Base-by-base conservation (phyloP, 73 alveolate species). In the Symbiodinium pilosum region DNA sequence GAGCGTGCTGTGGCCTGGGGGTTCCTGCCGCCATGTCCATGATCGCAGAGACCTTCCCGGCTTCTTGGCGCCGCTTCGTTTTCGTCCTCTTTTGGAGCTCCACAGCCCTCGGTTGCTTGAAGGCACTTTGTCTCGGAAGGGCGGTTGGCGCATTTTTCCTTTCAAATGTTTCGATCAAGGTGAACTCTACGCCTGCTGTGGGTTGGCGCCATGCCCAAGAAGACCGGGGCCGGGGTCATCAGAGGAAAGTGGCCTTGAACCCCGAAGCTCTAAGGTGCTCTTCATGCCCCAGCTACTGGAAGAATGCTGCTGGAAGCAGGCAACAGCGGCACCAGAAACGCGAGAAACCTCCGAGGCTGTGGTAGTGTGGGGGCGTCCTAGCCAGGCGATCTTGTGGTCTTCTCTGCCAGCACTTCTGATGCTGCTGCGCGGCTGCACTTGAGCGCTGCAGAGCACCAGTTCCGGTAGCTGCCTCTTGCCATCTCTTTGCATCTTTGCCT, bases 91-190 rank as follows among this genome's bases (percentile, higher is more conserved):
- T 91, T 41, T 91, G 97, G 97, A 91, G 97, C 40, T 91, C 81
- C 97, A 91, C 97, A 39, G 97, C 97, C n/a, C 83, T 91, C 14
- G 97, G n/a, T n/a, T n/a, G n/a, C n/a, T n/a, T n/a, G n/a, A n/a
- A n/a, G n/a, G n/a, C n/a, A n/a, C n/a, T n/a, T n/a, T n/a, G n/a
- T n/a, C n/a, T n/a, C n/a, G n/a, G n/a, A n/a, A n/a, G n/a, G n/a
- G n/a, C n/a, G n/a, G n/a, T n/a, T n/a, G n/a, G n/a, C n/a, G n/a
- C n/a, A n/a, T n/a, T n/a, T n/a, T n/a, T n/a, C n/a, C n/a, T n/a
- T n/a, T n/a, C n/a, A n/a, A n/a, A n/a, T n/a, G n/a, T n/a, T n/a
- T n/a, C n/a, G n/a, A n/a, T n/a, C n/a, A n/a, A n/a, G n/a, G 97
- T 28, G 97, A 91, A 36, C 51, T 83, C 97, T 91, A 91, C 38